Evolutionary conservation across 1,139 yeast genomes (phyloP).

Genomic region (Lodderomyces metapsilosis): DNA sequence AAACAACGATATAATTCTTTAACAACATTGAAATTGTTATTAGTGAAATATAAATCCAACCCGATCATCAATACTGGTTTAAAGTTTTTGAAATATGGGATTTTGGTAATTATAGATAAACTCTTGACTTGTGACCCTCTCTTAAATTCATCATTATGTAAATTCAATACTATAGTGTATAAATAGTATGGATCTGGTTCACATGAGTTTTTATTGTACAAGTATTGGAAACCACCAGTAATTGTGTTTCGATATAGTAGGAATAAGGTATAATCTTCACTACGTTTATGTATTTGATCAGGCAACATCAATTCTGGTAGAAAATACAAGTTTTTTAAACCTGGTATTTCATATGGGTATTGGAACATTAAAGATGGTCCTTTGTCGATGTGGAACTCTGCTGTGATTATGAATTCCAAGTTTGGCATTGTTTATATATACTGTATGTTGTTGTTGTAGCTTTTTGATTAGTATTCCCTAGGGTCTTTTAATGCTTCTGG

Average conservation of each 20-base stretch:
- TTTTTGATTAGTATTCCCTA: no score
- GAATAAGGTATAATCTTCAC: conserved; percentile 61
- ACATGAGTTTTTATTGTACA: conserved; percentile 30
- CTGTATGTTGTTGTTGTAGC: neutral
- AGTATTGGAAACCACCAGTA: conserved; percentile 44
- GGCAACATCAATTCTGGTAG: conserved; percentile 65
- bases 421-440: conserved; percentile 23
- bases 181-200: conserved; percentile 48
- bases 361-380: conserved; percentile 54
- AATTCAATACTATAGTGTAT: conserved; percentile 56
- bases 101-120: conserved; percentile 51
- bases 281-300: conserved; percentile 57
- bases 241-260: conserved; percentile 42
- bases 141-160: conserved; percentile 42
- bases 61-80: conserved; percentile 57
- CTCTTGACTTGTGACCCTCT: conserved; percentile 60
- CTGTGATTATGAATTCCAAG: conserved; percentile 47
- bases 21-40: conserved; percentile 23
- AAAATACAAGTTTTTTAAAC: conserved; percentile 36
- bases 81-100: conserved; percentile 54
- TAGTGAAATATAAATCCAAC: conserved; percentile 45
- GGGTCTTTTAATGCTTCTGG: no score
- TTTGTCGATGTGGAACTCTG: conserved; percentile 58
- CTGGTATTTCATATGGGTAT: conserved; percentile 48
- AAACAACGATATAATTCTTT: conserved; percentile 32